Base-by-base conservation (phyloP, 768 basidiomycete genomes). In the Hericium rajendrae region DNA sequence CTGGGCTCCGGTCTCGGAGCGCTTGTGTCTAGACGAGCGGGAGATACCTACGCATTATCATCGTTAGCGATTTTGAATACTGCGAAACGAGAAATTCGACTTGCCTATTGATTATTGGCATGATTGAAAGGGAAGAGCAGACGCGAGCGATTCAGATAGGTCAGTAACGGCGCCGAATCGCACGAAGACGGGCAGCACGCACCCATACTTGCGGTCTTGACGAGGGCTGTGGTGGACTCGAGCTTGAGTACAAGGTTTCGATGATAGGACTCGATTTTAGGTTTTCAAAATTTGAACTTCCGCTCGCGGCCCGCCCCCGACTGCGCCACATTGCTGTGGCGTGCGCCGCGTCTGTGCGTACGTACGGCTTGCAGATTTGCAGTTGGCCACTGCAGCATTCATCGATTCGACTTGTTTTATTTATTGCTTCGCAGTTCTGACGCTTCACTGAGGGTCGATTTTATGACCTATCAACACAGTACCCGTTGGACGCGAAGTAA, bases 11-110 rank as follows among this genome's bases (percentile, higher is more conserved):
- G 92, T 86, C 67, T 83, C 87, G 65, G 93, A 89, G 72, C 94
- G 92, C 78, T 98, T 98, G 83, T 98, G 93, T 72, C 95, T 83
- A 68, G 94, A 95, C 63, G 93, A 84, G 68, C 95, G 88, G 69
- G 95, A 90, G 73, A 98, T 97, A 92, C 94, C 94, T 93, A 66
- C 24, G 55, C 2, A 11, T 4, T 46, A 46, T 46, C 5, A 11
- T 46, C 18, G 54, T 15, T 18, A 40, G 39, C 38, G 15, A 50
- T 49, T 50, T 48, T 10, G 54, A 5, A 18, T 38, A 2, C 16
- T 9, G 9, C 16, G 18, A 41, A 24, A 16, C 54, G 26, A 54
- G 16, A 11, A 22, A 20, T 38, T 9, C 9, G 39, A 43, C 54
- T 54, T 54, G 39, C 54, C 54, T 54, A 24, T 8, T 16, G 20